Evolutionary conservation across 768 basidiomycete genomes (phyloP).

Genomic region (Boletus pseudopeckii): DNA sequence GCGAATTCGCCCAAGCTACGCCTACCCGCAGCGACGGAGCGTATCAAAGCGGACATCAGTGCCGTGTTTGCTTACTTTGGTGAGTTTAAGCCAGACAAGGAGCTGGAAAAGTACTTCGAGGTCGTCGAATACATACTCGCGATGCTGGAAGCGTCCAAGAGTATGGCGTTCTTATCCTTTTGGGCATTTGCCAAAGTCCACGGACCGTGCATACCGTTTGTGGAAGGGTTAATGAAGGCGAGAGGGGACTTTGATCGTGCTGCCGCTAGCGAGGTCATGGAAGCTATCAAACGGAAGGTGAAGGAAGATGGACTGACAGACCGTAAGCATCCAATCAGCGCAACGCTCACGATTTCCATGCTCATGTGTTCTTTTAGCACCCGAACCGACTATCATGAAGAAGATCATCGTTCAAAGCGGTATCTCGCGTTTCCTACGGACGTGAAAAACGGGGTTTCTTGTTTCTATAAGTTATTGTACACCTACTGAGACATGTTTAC

Average conservation of each 20-base stretch:
- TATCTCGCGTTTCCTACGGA: slow-evolving; percentile 71
- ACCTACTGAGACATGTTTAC: not conserved
- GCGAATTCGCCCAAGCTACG: slow-evolving; percentile 80
- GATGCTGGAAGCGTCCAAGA: slow-evolving; percentile 82
- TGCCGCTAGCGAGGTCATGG: slow-evolving; percentile 87
- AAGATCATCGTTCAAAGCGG: slow-evolving; percentile 74
- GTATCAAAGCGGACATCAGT: slow-evolving; percentile 78
- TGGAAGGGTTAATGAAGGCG: slow-evolving; percentile 86
- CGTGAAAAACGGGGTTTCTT: slow-evolving; percentile 12
- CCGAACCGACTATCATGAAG: slow-evolving; percentile 89
- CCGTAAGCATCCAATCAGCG: slow-evolving; percentile 51
- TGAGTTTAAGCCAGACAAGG: slow-evolving; percentile 69
- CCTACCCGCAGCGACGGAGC: slow-evolving; percentile 81
- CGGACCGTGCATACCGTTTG: slow-evolving; percentile 89
- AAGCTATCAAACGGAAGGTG: slow-evolving; percentile 86
- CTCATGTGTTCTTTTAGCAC: slow-evolving; percentile 43
- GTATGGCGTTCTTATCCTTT: slow-evolving; percentile 88
- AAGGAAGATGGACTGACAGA: slow-evolving; percentile 83
- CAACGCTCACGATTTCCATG: not conserved
- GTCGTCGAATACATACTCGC: slow-evolving; percentile 80
- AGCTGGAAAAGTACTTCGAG: slow-evolving; percentile 80
- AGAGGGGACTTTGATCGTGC: slow-evolving; percentile 90
- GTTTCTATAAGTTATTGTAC: slow-evolving; percentile 7
- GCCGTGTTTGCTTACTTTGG: slow-evolving; percentile 79
- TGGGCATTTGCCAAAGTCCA: slow-evolving; percentile 92